Evolutionary conservation across 2,329 filamentous ascomycete genomes (phyloP).

Genomic region (Aaosphaeria arxii): DNA sequence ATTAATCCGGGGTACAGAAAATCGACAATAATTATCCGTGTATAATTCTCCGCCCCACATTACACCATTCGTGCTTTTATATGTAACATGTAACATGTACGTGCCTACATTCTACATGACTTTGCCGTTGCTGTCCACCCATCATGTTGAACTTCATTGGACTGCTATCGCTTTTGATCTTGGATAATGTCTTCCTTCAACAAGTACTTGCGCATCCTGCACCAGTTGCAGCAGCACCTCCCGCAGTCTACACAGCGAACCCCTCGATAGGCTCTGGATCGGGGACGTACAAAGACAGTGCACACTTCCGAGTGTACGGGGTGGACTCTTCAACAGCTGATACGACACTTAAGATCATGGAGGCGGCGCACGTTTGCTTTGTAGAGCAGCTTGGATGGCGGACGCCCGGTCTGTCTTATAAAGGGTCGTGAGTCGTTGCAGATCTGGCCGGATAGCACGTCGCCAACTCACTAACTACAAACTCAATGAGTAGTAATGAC

Average conservation of each 20-base stretch:
- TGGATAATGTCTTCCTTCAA: too few relatives aligned
- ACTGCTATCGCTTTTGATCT: too few relatives aligned
- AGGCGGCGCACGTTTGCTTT: constrained; percentile 41
- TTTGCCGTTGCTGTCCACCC: too few relatives aligned
- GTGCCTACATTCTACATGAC: too few relatives aligned
- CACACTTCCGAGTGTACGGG: constrained; percentile 43
- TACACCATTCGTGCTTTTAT: too few relatives aligned
- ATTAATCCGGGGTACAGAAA: too few relatives aligned
- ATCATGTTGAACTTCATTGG: too few relatives aligned
- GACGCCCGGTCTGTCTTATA: constrained; percentile 18
- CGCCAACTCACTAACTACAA: background rate
- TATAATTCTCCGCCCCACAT: too few relatives aligned
- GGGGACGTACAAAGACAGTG: constrained; percentile 11
- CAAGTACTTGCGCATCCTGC: too few relatives aligned
- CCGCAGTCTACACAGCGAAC: constrained; percentile 10
- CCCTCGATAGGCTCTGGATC: constrained; percentile 12
- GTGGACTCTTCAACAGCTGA: constrained; percentile 25
- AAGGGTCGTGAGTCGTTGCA: constrained; percentile 7
- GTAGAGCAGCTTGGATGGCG: constrained; percentile 14
- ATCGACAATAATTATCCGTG: too few relatives aligned
- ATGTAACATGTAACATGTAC: too few relatives aligned
- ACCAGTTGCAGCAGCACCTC: constrained; percentile 3
- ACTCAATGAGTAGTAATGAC: background rate
- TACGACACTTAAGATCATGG: constrained; percentile 41
- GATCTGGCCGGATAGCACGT: constrained; percentile 1